phyloP scores from a whole-genome alignment of 495 filamentous ascomycete species.

The Rhizodiscina lignyota region DNA sequence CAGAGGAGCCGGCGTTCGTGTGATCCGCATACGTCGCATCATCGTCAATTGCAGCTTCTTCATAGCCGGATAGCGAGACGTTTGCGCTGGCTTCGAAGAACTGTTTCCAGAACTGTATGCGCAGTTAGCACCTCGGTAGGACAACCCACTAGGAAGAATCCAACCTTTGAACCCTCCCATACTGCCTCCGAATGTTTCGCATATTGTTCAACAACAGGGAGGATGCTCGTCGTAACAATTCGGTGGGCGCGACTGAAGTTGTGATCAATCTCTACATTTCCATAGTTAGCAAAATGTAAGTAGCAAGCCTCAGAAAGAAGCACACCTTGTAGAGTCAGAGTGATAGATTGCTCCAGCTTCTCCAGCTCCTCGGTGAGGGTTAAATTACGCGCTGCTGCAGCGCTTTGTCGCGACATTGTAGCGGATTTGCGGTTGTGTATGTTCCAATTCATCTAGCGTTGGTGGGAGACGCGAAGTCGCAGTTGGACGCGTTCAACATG shows the following conservation, averaged over 20 bases:
- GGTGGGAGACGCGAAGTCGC: no score
- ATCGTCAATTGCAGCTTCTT: constrained; percentile 48
- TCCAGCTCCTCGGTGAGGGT: constrained; percentile 89
- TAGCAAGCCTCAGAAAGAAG: background rate
- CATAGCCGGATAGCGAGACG: constrained; percentile 90
- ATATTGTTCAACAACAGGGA: constrained; percentile 93
- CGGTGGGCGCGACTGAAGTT: constrained; percentile 96
- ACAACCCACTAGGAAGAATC: background rate
- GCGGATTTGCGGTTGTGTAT: no score
- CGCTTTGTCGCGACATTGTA: constrained; percentile 38
- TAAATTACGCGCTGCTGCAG: constrained; percentile 44
- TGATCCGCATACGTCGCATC: constrained; percentile 12
- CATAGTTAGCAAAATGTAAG: constrained; percentile 2
- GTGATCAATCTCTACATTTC: constrained; percentile 70
- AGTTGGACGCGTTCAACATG: no score
- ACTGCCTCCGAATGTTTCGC: constrained; percentile 84
- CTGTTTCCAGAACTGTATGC: constrained; percentile 85
- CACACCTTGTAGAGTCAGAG: constrained; percentile 80
- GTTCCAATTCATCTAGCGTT: no score
- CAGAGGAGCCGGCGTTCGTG: constrained; percentile 9
- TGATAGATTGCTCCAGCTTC: constrained; percentile 92
- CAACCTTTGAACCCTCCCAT: constrained; percentile 90
- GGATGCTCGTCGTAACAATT: constrained; percentile 84
- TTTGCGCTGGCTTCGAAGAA: constrained; percentile 98
- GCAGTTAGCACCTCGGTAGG: constrained; percentile 4